Percentiles rank a stretch among this genome's conserved stretches.
Evolutionary conservation across 139 green algal species (phyloP).

Genomic region (Tetradesmus lagerheimii): DNA sequence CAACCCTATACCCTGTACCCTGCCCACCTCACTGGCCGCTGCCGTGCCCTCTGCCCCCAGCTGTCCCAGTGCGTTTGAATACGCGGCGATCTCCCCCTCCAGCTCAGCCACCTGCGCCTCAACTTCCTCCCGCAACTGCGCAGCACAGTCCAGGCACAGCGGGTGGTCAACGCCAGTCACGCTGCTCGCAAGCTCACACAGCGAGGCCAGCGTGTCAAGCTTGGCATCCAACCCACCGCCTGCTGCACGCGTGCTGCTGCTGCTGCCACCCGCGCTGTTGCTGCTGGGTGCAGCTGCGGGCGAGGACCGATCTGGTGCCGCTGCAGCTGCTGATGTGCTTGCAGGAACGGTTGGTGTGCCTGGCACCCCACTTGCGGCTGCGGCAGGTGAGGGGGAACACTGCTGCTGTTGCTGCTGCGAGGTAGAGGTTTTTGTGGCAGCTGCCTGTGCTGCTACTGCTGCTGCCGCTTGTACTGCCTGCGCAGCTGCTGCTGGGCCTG

Average conservation of each 20-base stretch:
- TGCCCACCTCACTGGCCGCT: conserved; percentile 17
- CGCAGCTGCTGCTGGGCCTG: conserved; percentile 21
- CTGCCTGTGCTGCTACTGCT: conserved; percentile 13
- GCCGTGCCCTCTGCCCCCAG: conserved; percentile 55
- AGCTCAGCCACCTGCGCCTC: conserved; percentile 76
- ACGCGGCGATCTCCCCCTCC: conserved; percentile 77
- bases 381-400: neutral
- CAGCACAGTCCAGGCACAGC: conserved; percentile 89
- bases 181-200: conserved; percentile 79
- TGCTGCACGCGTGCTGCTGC: conserved; percentile 3
- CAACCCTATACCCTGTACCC: neutral
- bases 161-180: conserved; percentile 80
- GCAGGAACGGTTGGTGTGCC: neutral
- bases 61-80: conserved; percentile 67
- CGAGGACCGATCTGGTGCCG: neutral
- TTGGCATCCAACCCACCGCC: conserved; percentile 67
- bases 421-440: neutral
- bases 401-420: conserved; percentile 38
- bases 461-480: conserved; percentile 9
- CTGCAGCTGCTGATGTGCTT: conserved; percentile 31
- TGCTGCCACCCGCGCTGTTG: neutral
- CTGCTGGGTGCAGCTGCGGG: neutral
- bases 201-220: conserved; percentile 63
- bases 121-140: conserved; percentile 82
- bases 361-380: neutral